phyloP scores from a whole-genome alignment of 352 stramenopile species.

The Globisporangium barbulae region DNA sequence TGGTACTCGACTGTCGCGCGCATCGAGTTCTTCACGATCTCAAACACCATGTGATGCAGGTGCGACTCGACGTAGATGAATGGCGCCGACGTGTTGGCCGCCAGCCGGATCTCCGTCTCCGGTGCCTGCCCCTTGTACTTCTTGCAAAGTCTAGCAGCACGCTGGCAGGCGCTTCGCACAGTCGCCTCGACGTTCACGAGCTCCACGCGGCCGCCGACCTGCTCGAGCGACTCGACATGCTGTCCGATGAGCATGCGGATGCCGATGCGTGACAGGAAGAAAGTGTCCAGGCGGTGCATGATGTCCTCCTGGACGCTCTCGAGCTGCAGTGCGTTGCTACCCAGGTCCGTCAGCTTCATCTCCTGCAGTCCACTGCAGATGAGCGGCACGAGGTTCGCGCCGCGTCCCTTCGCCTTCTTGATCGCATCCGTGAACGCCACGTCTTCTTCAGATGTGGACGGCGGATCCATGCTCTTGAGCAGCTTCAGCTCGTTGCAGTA shows the following conservation, averaged over 20 bases:
- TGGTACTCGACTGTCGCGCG: conserved; percentile 95
- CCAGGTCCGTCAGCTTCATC: conserved; percentile 58
- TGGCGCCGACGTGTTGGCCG: conserved; percentile 44
- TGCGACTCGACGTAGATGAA: conserved; percentile 84
- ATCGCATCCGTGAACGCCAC: conserved; percentile 60
- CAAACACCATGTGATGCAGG: conserved; percentile 92
- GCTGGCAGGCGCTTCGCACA: conserved; percentile 51
- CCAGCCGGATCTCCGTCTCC: conserved; percentile 51
- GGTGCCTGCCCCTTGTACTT: conserved; percentile 56
- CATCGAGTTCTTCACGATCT: conserved; percentile 99
- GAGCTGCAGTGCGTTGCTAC: conserved; percentile 54
- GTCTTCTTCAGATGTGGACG: conserved; percentile 54
- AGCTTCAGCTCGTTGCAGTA: conserved; percentile 57
- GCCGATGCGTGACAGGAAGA: conserved; percentile 98
- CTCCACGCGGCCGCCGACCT: conserved; percentile 63
- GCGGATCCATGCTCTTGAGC: conserved; percentile 39
- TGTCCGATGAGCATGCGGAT: conserved; percentile 99
- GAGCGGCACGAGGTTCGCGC: conserved; percentile 74
- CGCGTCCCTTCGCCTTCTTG: conserved; percentile 44
- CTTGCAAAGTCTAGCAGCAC: conserved; percentile 48
- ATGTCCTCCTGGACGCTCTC: conserved; percentile 70
- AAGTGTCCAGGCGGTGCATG: conserved; percentile 92
- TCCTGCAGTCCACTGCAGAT: conserved; percentile 75
- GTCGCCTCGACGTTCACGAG: conserved; percentile 69
- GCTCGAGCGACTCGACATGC: conserved; percentile 66